Conservation (phyloP, 345 rosid genomes). For the Hevea brasiliensis region DNA sequence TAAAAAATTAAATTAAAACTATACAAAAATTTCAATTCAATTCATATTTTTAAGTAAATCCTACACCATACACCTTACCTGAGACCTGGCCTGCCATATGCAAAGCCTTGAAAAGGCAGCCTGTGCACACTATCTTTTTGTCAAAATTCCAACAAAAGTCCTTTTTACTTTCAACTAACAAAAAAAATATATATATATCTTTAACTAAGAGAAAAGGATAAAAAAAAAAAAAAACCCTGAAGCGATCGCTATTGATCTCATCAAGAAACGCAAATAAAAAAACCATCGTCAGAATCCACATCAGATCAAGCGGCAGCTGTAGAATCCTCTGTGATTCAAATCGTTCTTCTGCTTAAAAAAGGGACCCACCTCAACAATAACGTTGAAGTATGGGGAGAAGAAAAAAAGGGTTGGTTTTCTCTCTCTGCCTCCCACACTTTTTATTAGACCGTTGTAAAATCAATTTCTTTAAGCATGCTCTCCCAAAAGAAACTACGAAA, state of each 20-base stretch:
- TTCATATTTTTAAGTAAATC: too few species aligned
- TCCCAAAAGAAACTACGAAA: conserved; percentile 14
- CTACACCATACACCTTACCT: too few species aligned
- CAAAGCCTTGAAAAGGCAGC: conserved; percentile 15
- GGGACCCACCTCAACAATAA: conserved; percentile 42
- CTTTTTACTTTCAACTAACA: too few species aligned
- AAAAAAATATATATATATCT: too few species aligned
- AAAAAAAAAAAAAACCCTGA: too few species aligned
- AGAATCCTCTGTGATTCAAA: conserved; percentile 37
- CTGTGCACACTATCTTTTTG: background rate
- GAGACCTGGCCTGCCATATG: conserved; percentile 15
- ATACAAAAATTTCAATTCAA: too few species aligned
- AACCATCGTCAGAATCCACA: background rate
- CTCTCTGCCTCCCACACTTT: conserved; percentile 18
- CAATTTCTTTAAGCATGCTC: conserved; percentile 8
- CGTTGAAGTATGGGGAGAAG: conserved; percentile 25
- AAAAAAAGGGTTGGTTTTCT: background rate
- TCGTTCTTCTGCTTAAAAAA: background rate
- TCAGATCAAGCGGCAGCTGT: conserved; percentile 25
- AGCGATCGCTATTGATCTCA: background rate
- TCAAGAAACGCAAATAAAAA: background rate
- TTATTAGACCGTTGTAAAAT: conserved; percentile 51
- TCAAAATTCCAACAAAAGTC: background rate
- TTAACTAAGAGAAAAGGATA: too few species aligned
- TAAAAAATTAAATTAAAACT: too few species aligned